phyloP scores from a whole-genome alignment of 1,284 basidiomycete species.

The Puccinia sorghi region DNA sequence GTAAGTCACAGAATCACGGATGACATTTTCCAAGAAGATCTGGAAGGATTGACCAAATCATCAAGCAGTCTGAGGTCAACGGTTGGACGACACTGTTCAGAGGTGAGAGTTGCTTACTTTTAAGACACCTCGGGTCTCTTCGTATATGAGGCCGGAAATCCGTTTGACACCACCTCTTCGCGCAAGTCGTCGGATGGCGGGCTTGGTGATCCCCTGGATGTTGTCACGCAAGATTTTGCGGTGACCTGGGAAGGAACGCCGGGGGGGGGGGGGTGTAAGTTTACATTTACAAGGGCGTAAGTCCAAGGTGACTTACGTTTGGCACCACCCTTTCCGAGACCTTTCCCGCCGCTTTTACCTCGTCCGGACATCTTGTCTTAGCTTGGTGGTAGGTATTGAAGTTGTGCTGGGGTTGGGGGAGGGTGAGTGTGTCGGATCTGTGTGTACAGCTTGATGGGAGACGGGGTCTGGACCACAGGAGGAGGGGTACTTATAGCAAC shows the following conservation, averaged over 20 bases:
- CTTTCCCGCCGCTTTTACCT: slow-evolving; percentile 67
- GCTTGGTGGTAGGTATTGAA: slow-evolving; percentile 22
- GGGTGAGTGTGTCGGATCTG: background rate
- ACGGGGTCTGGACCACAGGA: no score
- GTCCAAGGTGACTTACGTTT: slow-evolving; percentile 28
- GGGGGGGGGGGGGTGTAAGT: no score
- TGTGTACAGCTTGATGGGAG: background rate
- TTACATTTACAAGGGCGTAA: background rate
- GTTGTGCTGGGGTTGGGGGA: background rate
- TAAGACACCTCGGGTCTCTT: slow-evolving; percentile 71
- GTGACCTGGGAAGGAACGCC: no score
- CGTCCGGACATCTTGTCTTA: slow-evolving; percentile 70
- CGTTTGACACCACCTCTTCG: slow-evolving; percentile 94
- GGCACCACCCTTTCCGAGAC: slow-evolving; percentile 72
- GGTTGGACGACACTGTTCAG: background rate
- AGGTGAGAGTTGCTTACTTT: slow-evolving; percentile 60
- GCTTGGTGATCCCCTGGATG: slow-evolving; percentile 52
- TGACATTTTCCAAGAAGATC: slow-evolving; percentile 62
- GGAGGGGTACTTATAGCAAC: no score
- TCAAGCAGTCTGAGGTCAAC: no score
- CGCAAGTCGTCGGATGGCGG: slow-evolving; percentile 84
- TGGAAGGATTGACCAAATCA: background rate
- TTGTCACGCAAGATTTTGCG: slow-evolving; percentile 44
- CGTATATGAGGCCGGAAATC: slow-evolving; percentile 73
- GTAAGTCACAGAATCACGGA: slow-evolving; percentile 75